Percentiles rank a stretch among this genome's conserved stretches.
phyloP scores from a whole-genome alignment of 164 flowering plant genomes.

The Magnolia officinalis region DNA sequence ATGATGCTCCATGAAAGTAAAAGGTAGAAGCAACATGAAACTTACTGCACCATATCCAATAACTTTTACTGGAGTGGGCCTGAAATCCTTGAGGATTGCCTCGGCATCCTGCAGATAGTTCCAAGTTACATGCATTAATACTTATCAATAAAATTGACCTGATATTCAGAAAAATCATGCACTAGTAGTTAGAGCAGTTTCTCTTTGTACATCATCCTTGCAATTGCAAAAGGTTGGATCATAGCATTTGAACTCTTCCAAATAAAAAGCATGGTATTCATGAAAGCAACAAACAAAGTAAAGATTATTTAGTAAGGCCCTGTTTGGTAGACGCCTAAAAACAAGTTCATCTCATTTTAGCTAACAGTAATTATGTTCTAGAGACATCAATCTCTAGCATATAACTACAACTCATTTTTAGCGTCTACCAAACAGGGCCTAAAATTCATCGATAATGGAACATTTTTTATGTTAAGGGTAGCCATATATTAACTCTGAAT shows the following conservation, averaged over 20 bases:
- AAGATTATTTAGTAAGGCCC: too few species aligned
- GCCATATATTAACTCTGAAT: too few species aligned
- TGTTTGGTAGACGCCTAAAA: too few species aligned
- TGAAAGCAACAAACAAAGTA: too few species aligned
- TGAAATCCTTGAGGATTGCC: constrained; percentile 81
- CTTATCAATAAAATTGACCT: not conserved
- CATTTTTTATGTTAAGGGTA: too few species aligned
- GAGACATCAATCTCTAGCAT: too few species aligned
- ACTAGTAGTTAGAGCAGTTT: not conserved
- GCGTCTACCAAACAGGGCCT: too few species aligned
- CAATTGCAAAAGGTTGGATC: not conserved
- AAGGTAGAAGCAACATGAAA: constrained; percentile 2
- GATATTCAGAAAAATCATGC: constrained; percentile 1
- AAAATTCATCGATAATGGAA: too few species aligned
- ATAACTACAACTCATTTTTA: too few species aligned
- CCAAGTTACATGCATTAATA: constrained; percentile 12
- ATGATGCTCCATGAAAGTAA: not conserved
- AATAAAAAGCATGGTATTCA: not conserved
- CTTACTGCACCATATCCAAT: constrained; percentile 75
- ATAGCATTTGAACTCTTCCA: not conserved
- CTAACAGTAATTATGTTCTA: too few species aligned
- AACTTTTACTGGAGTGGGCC: constrained; percentile 62
- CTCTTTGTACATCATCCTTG: not conserved
- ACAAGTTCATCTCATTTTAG: too few species aligned
- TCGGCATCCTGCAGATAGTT: constrained; percentile 76